Base-by-base conservation (phyloP, 768 basidiomycete species). In the Boletus eberwhitei region DNA sequence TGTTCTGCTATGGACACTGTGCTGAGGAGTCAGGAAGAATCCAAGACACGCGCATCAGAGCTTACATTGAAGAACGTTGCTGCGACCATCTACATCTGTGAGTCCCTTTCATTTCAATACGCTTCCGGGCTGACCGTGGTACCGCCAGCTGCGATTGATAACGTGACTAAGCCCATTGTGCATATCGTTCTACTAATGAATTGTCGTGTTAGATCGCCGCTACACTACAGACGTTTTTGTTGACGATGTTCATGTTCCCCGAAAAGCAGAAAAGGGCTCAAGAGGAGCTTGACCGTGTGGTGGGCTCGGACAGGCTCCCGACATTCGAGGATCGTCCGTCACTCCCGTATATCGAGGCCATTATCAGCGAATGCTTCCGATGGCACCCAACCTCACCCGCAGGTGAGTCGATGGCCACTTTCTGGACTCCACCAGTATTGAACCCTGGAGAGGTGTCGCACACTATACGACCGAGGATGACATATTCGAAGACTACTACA, bases 271-370 rank as follows among this genome's bases (percentile, higher is more conserved):
- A 53, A 47, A 62, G 53, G 35, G 61, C 58, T 8, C 61, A 62
- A 31, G 55, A 48, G 4, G 62, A 64, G 32, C 39, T 62, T n/a
- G 48, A 64, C 35, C 32, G 47, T 24, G 58, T 57, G 7, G 40
- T 62, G 16, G 58, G 58, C 8, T 29, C 36, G 37, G 57, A 57
- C 8, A 52, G 50, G 37, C 55, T 64, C 16, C 58, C 61, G 4
- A 48, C 58, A 9, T 57, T 60, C 37, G 50, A 52, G n/a, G 62
- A 64, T 21, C 55, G 58, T 7, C 31, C 52, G 19, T 62, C 61
- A 7, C 50, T 64, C 5, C 62, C 62, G 7, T 64, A 64, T 44
- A 35, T 57, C 19, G 58, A 57, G 26, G 61, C 62, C n/a, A 19
- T 62, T n/a, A 39, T 53, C 37, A 47, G 45, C 8, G 52, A 53